Conservation (phyloP, 73 alveolate genomes). For the Paramecium octaurelia region DNA sequence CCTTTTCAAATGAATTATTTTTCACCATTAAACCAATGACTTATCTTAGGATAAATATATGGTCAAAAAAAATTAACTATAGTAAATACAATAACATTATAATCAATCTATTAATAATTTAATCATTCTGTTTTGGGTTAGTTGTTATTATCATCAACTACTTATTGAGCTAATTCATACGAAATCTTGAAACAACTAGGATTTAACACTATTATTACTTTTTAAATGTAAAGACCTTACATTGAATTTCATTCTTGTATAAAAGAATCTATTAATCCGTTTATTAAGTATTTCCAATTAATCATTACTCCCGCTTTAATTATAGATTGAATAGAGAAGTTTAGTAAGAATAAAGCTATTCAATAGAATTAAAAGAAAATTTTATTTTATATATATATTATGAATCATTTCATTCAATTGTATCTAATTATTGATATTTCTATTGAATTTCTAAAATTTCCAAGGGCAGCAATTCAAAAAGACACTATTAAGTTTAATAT, state of each 20-base stretch:
- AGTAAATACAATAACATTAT: background rate
- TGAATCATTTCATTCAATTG: background rate
- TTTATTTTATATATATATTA: background rate
- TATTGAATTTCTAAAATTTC: background rate
- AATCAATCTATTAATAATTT: background rate
- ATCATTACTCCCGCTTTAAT: background rate
- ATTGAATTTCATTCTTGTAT: conserved; percentile 23
- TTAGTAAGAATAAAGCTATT: background rate
- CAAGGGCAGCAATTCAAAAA: background rate
- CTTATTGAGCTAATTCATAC: background rate
- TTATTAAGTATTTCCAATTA: conserved; percentile 14
- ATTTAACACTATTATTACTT: background rate
- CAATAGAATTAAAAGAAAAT: background rate
- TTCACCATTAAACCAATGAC: background rate
- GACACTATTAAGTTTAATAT: background rate
- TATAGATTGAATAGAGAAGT: too few relatives aligned
- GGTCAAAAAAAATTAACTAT: too few relatives aligned
- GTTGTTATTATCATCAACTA: background rate
- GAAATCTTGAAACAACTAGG: conserved; percentile 7
- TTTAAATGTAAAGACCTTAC: background rate
- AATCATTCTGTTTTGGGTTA: background rate
- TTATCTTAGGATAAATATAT: too few relatives aligned
- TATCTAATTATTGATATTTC: background rate
- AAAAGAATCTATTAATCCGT: conserved; percentile 35
- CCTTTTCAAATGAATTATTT: background rate